Conservation (phyloP, 148 eudicot genomes). For the Selenicereus undatus region DNA sequence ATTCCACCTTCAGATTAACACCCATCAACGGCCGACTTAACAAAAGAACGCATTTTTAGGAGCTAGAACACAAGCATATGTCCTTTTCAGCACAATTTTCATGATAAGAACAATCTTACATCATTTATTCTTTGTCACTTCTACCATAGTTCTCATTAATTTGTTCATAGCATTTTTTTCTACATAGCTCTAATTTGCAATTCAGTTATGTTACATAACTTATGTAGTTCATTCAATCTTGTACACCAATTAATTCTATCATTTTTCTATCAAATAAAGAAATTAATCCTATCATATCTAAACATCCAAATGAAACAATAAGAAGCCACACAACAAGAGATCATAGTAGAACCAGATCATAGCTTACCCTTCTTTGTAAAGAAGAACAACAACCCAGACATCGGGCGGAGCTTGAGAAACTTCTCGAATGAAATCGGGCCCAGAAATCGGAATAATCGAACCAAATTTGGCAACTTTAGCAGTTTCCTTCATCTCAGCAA, state of each 20-base stretch:
- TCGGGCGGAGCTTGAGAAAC: slow-evolving; percentile 91
- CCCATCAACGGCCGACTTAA: background rate
- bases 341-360: background rate
- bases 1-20: background rate
- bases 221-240: background rate
- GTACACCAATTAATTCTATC: background rate
- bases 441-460: slow-evolving; percentile 77
- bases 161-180: background rate
- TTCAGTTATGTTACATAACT: no score
- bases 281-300: background rate
- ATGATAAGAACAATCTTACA: no score
- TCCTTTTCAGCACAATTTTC: background rate
- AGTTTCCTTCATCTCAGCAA: slow-evolving; percentile 70
- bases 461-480: slow-evolving; percentile 74
- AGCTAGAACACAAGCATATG: background rate
- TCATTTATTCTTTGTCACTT: background rate
- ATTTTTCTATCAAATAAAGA: no score
- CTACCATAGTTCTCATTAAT: background rate
- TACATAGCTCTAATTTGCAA: background rate
- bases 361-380: slow-evolving; percentile 85
- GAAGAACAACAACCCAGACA: slow-evolving; percentile 83
- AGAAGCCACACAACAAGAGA: background rate
- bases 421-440: slow-evolving; percentile 92
- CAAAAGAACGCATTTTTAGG: background rate
- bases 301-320: background rate